phyloP scores from a whole-genome alignment of 352 stramenopile genomes.

The Pythium insidiosum region DNA sequence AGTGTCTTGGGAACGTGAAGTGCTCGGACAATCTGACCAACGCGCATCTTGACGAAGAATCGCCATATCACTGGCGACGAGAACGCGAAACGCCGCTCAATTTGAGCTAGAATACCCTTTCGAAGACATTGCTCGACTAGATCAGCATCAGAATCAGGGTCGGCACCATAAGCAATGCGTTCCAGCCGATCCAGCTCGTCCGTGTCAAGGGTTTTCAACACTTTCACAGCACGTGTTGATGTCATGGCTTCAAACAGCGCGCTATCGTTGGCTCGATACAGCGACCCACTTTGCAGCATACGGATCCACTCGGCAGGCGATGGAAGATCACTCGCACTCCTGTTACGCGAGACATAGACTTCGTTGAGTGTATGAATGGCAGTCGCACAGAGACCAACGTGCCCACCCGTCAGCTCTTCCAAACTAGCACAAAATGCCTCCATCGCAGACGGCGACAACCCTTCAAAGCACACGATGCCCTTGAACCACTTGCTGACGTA shows the following conservation, averaged over 20 bases:
- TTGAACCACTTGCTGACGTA: conserved; percentile 11
- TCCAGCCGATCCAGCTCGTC: conserved; percentile 11
- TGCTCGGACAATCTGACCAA: conserved; percentile 8
- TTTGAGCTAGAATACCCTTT: conserved; percentile 11
- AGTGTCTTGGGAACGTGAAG: conserved; percentile 10
- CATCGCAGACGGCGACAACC: no score
- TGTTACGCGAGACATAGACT: background rate
- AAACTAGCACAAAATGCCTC: conserved; percentile 5
- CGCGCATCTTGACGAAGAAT: conserved; percentile 16
- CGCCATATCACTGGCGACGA: conserved; percentile 14
- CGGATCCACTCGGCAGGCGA: conserved; percentile 3
- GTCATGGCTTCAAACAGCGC: conserved; percentile 6
- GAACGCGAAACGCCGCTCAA: conserved; percentile 2
- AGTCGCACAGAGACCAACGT: conserved; percentile 5
- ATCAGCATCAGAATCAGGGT: no score
- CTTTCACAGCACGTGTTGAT: no score
- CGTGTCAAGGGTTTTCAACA: conserved; percentile 9
- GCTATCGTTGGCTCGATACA: conserved; percentile 1
- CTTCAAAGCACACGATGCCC: background rate
- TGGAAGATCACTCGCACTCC: background rate
- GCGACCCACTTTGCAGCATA: conserved; percentile 6
- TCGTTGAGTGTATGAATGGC: conserved; percentile 4
- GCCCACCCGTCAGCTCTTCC: no score
- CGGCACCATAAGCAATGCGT: no score
- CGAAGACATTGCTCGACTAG: conserved; percentile 5